Conservation (phyloP, 805 yeast species). For the Candida coleopterorum region DNA sequence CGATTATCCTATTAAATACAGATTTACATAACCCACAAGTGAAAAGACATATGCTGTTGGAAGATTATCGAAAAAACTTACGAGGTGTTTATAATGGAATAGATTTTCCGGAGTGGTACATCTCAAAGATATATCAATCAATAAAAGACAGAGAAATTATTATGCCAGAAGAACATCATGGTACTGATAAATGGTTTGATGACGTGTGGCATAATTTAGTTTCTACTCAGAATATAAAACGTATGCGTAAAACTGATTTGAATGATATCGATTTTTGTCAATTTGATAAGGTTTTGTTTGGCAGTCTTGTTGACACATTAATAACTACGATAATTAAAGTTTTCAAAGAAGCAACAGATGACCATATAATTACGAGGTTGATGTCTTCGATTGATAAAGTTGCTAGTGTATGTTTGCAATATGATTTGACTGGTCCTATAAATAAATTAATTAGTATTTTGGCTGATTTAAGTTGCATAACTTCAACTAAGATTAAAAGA, state of each 20-base stretch:
- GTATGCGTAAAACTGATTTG: slow-evolving; percentile 17
- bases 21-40: slow-evolving; percentile 92
- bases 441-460: slow-evolving; percentile 66
- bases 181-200: slow-evolving; percentile 88
- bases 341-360: slow-evolving; percentile 86
- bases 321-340: slow-evolving; percentile 69
- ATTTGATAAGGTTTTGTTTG: slow-evolving; percentile 72
- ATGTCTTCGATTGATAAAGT: slow-evolving; percentile 85
- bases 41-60: slow-evolving; percentile 85
- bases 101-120: slow-evolving; percentile 83
- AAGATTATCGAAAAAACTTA: slow-evolving; percentile 73
- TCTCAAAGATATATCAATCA: slow-evolving; percentile 73
- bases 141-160: slow-evolving; percentile 85
- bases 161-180: slow-evolving; percentile 97
- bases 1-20: slow-evolving; percentile 91
- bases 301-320: slow-evolving; percentile 56
- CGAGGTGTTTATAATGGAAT: slow-evolving; percentile 71
- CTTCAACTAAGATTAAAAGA: slow-evolving; percentile 32
- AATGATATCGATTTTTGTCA: slow-evolving; percentile 28
- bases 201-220: slow-evolving; percentile 75
- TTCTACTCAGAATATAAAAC: slow-evolving; percentile 37
- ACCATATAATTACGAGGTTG: slow-evolving; percentile 80
- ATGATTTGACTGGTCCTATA: slow-evolving; percentile 49
- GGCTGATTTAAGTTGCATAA: slow-evolving; percentile 64
- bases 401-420: slow-evolving; percentile 68